Evolutionary conservation across 176 grass and related monocot genomes (phyloP), one percentile per base, ranked within the genome.

Genomic region (Guadua angustifolia): DNA sequence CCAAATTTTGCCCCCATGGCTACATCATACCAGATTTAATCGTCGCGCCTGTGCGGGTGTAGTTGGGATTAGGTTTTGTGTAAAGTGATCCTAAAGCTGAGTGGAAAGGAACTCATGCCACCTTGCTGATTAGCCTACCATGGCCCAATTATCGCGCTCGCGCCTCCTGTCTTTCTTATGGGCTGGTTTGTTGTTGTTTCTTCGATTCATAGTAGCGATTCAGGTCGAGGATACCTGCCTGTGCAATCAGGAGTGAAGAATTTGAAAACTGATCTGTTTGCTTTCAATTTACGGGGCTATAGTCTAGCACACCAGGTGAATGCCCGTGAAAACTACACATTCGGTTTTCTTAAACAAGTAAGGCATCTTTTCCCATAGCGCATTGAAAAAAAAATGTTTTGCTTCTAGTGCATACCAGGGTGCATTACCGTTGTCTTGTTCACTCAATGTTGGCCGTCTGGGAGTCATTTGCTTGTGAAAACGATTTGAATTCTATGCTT

Each of bases 21-120:
- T 65, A 51, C 64, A 29, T 82, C 58, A 39, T 65, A 15, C 22
- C 73, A 86, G 88, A 82, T 86, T 90, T 46, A 79, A 47, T 67
- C 47, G 38, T 80, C 59, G 65, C 64, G 83, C 72, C 6, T 5
- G 5, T 10, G 83, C 16, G 13, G 26, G 21, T 53, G 65, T 57
- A 1, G 7, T 53, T 66, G 29, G 73, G 57, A 77, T 82, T 80
- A 73, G 73, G 65, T 66, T 15, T 57, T 7, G 29, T 40, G 12
- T 68, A 13, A 71, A 52, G 52, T 45, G 17, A 14, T 69, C 77
- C 21, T 74, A 13, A 19, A 72, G 12, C 15, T 78, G 72, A 49
- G 50, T 39, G 58, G 19, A 24, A 18, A 66, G 46, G 6, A 45
- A 39, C 39, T 11, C 22, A 16, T n/a, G 25, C 46, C 14, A 25